Evolutionary conservation across 2,329 filamentous ascomycete species (phyloP).

Genomic region (Emmonsiellopsis sp.): DNA sequence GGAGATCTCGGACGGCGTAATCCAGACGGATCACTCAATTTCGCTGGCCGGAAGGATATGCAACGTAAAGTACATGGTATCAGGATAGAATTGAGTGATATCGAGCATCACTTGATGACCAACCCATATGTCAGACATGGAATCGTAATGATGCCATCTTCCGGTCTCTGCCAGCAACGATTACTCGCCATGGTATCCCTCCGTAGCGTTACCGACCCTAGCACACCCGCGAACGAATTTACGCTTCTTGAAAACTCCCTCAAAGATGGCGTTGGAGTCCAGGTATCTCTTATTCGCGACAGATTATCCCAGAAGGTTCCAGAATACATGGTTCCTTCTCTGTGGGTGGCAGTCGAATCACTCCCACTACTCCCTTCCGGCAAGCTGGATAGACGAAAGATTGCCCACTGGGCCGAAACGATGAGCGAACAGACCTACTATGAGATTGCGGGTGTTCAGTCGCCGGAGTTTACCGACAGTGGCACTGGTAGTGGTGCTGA

Average conservation of each 20-base stretch:
- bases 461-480: not conserved
- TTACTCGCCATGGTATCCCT: not conserved
- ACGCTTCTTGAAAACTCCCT: not conserved
- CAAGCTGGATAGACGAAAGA: constrained; percentile 35
- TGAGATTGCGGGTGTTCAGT: constrained; percentile 1
- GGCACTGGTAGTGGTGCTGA: not conserved
- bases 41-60: constrained; percentile 18
- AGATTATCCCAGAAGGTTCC: constrained; percentile 13
- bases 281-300: constrained; percentile 20
- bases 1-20: constrained; percentile 20
- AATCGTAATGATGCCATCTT: not conserved
- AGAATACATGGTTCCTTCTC: constrained; percentile 39
- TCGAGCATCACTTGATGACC: constrained; percentile 15
- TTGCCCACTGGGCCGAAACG: constrained; percentile 3
- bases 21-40: constrained; percentile 15
- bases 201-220: not conserved
- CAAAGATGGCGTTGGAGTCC: not conserved
- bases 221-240: not conserved
- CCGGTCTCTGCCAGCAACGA: not conserved
- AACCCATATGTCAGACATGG: not conserved
- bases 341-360: constrained; percentile 36
- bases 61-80: constrained; percentile 22
- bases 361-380: constrained; percentile 37
- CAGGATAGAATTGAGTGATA: constrained; percentile 19
- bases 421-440: constrained; percentile 21